phyloP scores from a whole-genome alignment of 768 basidiomycete species.

The Russula sp. region DNA sequence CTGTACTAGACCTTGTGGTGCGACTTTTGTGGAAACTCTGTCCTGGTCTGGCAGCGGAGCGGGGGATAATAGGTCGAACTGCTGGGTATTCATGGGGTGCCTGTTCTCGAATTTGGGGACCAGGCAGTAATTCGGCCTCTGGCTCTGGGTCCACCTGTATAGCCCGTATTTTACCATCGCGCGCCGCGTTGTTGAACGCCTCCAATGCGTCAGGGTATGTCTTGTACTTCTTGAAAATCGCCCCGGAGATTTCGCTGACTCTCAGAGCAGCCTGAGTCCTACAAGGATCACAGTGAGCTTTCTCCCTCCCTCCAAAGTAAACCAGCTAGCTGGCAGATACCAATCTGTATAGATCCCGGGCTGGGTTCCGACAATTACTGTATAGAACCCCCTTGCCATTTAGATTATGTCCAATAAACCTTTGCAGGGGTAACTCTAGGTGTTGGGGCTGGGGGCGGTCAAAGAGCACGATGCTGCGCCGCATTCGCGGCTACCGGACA shows the following conservation, averaged over 20 bases:
- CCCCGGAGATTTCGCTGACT: conserved; percentile 15
- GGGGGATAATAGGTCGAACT: not conserved
- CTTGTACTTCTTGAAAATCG: conserved; percentile 19
- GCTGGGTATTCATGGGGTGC: not conserved
- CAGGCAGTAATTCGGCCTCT: not conserved
- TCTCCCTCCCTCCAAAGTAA: not conserved
- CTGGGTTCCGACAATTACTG: conserved; percentile 18
- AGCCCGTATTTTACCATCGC: not conserved
- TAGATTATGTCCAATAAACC: not conserved
- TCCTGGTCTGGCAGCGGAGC: not conserved
- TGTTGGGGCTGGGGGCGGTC: not conserved
- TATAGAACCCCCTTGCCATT: conserved; percentile 16
- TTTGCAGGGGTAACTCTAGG: not conserved
- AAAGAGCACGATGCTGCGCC: conserved; percentile 3
- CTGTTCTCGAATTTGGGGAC: not conserved
- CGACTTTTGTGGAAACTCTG: not conserved
- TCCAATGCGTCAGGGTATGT: conserved; percentile 10
- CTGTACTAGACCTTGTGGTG: too few species aligned
- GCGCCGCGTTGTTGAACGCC: conserved; percentile 11
- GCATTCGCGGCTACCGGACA: conserved; percentile 13
- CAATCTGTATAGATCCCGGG: conserved; percentile 20
- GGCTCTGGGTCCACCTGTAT: not conserved
- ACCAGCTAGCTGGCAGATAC: conserved; percentile 16
- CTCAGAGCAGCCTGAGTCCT: conserved; percentile 20
- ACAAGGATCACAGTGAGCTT: not conserved